A percentile compares a stretch with the other conserved stretches of the same genome.
phyloP scores from a whole-genome alignment of 495 filamentous ascomycete genomes.

The Neurospora tetraspora region DNA sequence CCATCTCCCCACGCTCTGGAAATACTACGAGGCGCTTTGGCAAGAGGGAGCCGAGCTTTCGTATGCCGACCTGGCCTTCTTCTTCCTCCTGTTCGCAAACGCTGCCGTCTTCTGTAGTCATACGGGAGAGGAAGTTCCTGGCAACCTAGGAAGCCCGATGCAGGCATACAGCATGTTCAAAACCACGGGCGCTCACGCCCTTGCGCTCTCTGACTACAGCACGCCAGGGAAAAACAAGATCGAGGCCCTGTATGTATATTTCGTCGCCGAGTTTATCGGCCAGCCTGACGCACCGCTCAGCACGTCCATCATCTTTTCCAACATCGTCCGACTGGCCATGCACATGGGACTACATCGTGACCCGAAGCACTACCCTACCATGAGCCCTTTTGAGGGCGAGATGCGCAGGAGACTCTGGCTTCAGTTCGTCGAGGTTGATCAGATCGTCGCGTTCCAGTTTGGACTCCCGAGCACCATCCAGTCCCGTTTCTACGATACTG shows the following conservation, averaged over 20 bases:
- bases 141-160: slow-evolving; percentile 9
- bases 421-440: slow-evolving; percentile 19
- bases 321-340: slow-evolving; percentile 28
- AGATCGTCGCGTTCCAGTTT: slow-evolving; percentile 20
- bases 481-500: slow-evolving; percentile 20
- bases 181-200: slow-evolving; percentile 22
- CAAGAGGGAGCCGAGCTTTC: slow-evolving; percentile 6
- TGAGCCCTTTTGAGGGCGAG: slow-evolving; percentile 26
- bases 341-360: slow-evolving; percentile 34
- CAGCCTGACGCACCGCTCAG: slow-evolving; percentile 25
- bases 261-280: slow-evolving; percentile 27
- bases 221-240: slow-evolving; percentile 30
- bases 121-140: slow-evolving; percentile 15
- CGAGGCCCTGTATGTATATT: slow-evolving; percentile 28
- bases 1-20: slow-evolving; percentile 37
- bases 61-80: slow-evolving; percentile 19
- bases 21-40: slow-evolving; percentile 26
- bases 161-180: slow-evolving; percentile 11
- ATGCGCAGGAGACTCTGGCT: slow-evolving; percentile 29
- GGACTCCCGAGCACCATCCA: slow-evolving; percentile 21
- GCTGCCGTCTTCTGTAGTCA: slow-evolving; percentile 13
- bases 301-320: slow-evolving; percentile 28
- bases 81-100: slow-evolving; percentile 23
- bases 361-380: slow-evolving; percentile 24
- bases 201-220: slow-evolving; percentile 32